Base-by-base conservation (phyloP, 306 rosid species). In the Lablab purpureus region DNA sequence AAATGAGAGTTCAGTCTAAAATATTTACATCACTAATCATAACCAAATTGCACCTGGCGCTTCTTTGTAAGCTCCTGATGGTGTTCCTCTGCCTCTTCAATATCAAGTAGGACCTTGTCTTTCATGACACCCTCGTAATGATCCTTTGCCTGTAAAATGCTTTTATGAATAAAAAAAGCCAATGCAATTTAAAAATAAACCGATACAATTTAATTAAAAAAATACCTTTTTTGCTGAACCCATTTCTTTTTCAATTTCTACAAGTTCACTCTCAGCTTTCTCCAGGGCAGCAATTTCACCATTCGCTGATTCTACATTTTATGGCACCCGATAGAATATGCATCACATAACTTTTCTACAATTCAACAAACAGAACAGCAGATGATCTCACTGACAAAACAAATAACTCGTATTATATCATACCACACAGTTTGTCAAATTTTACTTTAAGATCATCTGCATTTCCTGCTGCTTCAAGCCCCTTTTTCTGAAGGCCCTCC, bases 121-220 rank as follows among this genome's bases (percentile, higher is more conserved):
- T 82, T 84, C 99, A 94, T 94, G 71, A 88, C 60, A 37, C 73
- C 82, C 59, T 88, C 97, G 84, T 88, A 94, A 79, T 89, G 94
- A 68, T 67, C 79, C 84, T 89, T 92, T 37, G 81, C 89, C 99
- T 94, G 87, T 55, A 54, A 65, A 51, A 55, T 58, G 10, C 25
- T 17, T 52, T 0, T 0, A 12, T 36, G 27, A 28, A 80, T 7
- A 49, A 55, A 15, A 47, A 46, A 60, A 13, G 28, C 7, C 37
- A 46, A 18, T 2, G 30, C 71, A 37, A 51, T 27, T 80, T 10
- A 7, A 63, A 56, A 34, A 49, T 22, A 56, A 11, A 69, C 27
- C 36, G 32, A 37, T 34, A 59, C 27, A 77, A 73, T n/a, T n/a
- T n/a, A n/a, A n/a, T n/a, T n/a, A 55, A 50, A 72, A 51, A 30